phyloP scores from a whole-genome alignment of 176 grass and related monocot species.

The Calamus simplicifolius region DNA sequence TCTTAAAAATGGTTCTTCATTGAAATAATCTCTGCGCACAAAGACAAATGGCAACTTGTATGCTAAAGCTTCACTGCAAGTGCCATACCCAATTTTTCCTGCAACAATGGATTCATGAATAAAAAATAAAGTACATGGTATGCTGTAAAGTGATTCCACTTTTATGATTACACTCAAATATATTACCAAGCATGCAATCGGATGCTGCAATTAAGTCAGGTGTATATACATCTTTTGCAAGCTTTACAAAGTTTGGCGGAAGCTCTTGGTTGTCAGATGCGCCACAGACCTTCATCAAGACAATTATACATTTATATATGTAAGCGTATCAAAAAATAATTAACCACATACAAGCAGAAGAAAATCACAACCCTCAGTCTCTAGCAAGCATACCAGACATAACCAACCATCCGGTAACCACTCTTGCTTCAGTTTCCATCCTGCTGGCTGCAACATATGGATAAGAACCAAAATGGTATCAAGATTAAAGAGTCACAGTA shows the following conservation, averaged over 20 bases:
- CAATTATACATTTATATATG: constrained; percentile 15
- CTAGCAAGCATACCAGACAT: constrained; percentile 63
- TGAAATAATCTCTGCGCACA: constrained; percentile 95
- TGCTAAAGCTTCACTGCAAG: constrained; percentile 88
- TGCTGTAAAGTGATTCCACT: background rate
- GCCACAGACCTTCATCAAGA: constrained; percentile 78
- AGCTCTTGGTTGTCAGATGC: constrained; percentile 80
- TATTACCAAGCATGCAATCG: constrained; percentile 96
- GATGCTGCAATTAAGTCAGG: constrained; percentile 98
- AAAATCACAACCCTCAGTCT: constrained; percentile 2
- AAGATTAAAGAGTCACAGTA: too few species aligned
- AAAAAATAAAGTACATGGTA: background rate
- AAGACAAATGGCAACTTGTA: constrained; percentile 97
- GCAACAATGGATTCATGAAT: constrained; percentile 7
- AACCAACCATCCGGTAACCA: constrained; percentile 89
- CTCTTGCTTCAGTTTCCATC: constrained; percentile 89
- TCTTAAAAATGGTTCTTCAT: constrained; percentile 92
- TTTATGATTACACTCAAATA: constrained; percentile 9
- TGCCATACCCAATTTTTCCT: constrained; percentile 99
- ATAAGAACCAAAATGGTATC: too few species aligned
- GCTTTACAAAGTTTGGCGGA: constrained; percentile 88
- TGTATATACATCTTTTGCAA: constrained; percentile 90
- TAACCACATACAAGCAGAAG: constrained; percentile 6
- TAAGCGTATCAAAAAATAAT: constrained; percentile 1
- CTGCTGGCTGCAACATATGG: constrained; percentile 54